Evolutionary conservation across 1,284 basidiomycete species (phyloP).

Genomic region (Cutaneotrichosporon arboriforme): DNA sequence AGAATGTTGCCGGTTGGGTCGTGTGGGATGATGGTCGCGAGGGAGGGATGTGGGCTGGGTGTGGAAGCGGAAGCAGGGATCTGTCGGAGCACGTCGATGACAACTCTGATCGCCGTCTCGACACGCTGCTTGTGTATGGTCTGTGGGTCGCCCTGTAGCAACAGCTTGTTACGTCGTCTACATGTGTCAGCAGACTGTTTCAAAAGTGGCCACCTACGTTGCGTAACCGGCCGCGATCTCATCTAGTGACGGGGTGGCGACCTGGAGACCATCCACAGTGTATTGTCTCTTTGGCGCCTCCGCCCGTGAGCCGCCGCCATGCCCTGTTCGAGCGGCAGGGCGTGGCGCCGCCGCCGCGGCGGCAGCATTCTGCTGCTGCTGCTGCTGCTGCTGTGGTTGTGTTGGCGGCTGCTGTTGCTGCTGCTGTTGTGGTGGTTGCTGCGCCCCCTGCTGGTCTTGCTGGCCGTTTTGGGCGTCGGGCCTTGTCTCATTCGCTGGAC

Average conservation of each 20-base stretch:
- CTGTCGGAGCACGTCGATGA: constrained; percentile 39
- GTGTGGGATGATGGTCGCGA: constrained; percentile 22
- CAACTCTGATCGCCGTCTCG: constrained; percentile 45
- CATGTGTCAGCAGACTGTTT: constrained; percentile 7
- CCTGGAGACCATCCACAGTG: constrained; percentile 30
- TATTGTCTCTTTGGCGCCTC: constrained; percentile 39
- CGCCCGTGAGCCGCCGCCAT: constrained; percentile 30
- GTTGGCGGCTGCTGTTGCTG: background rate
- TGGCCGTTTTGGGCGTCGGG: background rate
- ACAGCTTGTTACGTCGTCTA: constrained; percentile 29
- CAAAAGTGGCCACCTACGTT: constrained; percentile 11
- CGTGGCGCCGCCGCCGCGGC: too few species aligned
- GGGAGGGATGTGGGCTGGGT: constrained; percentile 19
- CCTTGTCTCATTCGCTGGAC: background rate
- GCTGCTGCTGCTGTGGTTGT: background rate
- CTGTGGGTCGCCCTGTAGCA: constrained; percentile 44
- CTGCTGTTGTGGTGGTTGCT: background rate
- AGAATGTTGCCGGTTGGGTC: constrained; percentile 29
- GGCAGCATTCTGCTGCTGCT: background rate
- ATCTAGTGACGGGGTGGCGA: constrained; percentile 24
- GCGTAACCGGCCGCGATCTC: constrained; percentile 22
- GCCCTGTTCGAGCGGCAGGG: constrained; percentile 17
- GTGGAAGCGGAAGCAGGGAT: constrained; percentile 28
- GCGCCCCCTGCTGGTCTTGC: background rate
- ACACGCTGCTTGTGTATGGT: constrained; percentile 42